Percentiles rank a stretch among this genome's conserved stretches.
Evolutionary conservation across 2,329 filamentous ascomycete species (phyloP).

Genomic region (Aspergillus luchuensis): DNA sequence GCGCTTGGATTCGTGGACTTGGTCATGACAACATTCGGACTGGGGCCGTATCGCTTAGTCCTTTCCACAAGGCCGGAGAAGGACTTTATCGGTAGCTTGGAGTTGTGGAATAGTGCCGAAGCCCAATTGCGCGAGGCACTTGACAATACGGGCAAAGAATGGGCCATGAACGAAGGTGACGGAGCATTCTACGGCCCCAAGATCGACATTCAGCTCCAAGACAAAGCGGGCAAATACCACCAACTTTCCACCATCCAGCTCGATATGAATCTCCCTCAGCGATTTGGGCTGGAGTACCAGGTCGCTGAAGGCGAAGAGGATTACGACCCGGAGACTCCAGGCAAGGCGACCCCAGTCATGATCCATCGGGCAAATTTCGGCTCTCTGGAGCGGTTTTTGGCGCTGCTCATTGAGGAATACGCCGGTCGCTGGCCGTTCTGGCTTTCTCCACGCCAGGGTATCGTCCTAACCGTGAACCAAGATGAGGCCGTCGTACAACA

Average conservation of each 20-base stretch:
- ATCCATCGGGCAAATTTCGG: slow-evolving; percentile 84
- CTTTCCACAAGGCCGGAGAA: slow-evolving; percentile 77
- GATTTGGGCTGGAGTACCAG: slow-evolving; percentile 75
- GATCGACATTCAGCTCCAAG: slow-evolving; percentile 81
- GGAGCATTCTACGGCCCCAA: slow-evolving; percentile 92
- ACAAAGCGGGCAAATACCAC: slow-evolving; percentile 81
- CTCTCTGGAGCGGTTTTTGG: slow-evolving; percentile 81
- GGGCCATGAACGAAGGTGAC: slow-evolving; percentile 76
- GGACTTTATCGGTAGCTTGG: slow-evolving; percentile 72
- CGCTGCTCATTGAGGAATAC: slow-evolving; percentile 80
- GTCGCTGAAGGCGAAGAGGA: slow-evolving; percentile 49
- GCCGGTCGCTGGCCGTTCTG: slow-evolving; percentile 82
- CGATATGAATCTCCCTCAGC: slow-evolving; percentile 83
- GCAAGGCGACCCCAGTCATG: slow-evolving; percentile 71
- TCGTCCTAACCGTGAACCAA: slow-evolving; percentile 71
- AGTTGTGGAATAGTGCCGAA: slow-evolving; percentile 71
- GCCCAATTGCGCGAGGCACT: slow-evolving; percentile 65
- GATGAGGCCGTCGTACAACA: slow-evolving; percentile 50
- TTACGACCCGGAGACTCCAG: slow-evolving; percentile 49
- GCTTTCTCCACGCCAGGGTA: slow-evolving; percentile 78
- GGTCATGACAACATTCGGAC: slow-evolving; percentile 68
- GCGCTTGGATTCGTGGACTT: slow-evolving; percentile 74
- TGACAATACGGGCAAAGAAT: slow-evolving; percentile 64
- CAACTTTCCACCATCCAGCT: slow-evolving; percentile 88
- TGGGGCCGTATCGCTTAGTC: slow-evolving; percentile 73